Conservation (phyloP, 768 basidiomycete species). For the Amanita fuliginea region DNA sequence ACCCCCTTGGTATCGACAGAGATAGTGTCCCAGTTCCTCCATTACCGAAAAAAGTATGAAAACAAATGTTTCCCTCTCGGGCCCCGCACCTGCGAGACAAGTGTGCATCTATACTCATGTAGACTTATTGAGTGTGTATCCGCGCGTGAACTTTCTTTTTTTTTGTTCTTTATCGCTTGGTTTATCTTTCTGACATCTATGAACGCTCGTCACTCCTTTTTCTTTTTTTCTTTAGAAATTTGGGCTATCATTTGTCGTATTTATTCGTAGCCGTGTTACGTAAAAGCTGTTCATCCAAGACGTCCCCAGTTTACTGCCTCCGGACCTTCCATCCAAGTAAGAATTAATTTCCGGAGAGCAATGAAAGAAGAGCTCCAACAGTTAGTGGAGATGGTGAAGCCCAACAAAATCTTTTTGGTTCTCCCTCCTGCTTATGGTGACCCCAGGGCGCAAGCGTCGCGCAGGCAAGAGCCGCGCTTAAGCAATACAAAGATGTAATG, state of each 20-base stretch:
- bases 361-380: constrained; percentile 47
- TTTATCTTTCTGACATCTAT: background rate
- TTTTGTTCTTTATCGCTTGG: constrained; percentile 2
- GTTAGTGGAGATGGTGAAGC: constrained; percentile 38
- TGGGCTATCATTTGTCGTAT: background rate
- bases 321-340: background rate
- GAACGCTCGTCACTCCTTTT: background rate
- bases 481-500: constrained; percentile 82
- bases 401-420: background rate
- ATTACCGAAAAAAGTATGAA: constrained; percentile 4
- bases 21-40: constrained; percentile 21
- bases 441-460: constrained; percentile 68
- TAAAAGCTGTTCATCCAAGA: background rate
- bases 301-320: background rate
- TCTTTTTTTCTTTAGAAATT: background rate
- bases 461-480: constrained; percentile 78
- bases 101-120: constrained; percentile 6
- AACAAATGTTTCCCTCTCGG: background rate
- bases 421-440: background rate
- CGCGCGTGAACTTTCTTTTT: background rate
- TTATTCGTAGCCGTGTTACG: background rate
- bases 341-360: background rate
- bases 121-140: constrained; percentile 1
- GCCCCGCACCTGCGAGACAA: background rate
- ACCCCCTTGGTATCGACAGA: constrained; percentile 66